Conservation (phyloP, 805 yeast genomes). For the Candida dajiaensis region DNA sequence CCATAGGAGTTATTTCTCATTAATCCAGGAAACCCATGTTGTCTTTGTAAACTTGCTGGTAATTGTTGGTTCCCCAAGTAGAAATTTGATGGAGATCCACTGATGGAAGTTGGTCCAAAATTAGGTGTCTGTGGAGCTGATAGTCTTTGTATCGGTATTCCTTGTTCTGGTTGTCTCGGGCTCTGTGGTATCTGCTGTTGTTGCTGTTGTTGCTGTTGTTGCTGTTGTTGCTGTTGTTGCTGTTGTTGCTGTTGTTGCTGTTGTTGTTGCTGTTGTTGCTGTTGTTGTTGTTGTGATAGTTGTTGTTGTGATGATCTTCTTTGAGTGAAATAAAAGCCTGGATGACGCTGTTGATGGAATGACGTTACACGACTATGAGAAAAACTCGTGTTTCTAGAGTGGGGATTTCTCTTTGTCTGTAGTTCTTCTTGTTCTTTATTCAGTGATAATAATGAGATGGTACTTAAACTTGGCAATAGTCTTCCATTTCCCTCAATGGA, state of each 20-base stretch:
- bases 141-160: conserved; percentile 6
- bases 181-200: conserved; percentile 3
- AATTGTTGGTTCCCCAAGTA: conserved; percentile 15
- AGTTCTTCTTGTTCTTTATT: conserved; percentile 9
- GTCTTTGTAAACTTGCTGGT: conserved; percentile 14
- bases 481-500: conserved; percentile 12
- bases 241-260: conserved; percentile 2
- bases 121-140: conserved; percentile 19
- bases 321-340: conserved; percentile 4
- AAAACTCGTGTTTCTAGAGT: conserved; percentile 14
- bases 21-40: conserved; percentile 11
- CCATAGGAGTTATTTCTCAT: conserved; percentile 13
- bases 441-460: conserved; percentile 21
- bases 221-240: too few relatives aligned
- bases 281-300: too few relatives aligned
- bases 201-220: not conserved
- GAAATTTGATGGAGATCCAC: conserved; percentile 19
- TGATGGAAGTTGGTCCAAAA: conserved; percentile 20
- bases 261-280: too few relatives aligned
- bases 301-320: conserved; percentile 7
- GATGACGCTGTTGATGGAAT: conserved; percentile 20
- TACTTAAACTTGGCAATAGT: conserved; percentile 16
- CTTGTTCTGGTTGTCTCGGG: conserved; percentile 10
- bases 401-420: conserved; percentile 7
- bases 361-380: conserved; percentile 12